Percentiles rank a stretch among this genome's conserved stretches.
Conservation (phyloP, 768 basidiomycete genomes). For the Butyriboletus loyo region DNA sequence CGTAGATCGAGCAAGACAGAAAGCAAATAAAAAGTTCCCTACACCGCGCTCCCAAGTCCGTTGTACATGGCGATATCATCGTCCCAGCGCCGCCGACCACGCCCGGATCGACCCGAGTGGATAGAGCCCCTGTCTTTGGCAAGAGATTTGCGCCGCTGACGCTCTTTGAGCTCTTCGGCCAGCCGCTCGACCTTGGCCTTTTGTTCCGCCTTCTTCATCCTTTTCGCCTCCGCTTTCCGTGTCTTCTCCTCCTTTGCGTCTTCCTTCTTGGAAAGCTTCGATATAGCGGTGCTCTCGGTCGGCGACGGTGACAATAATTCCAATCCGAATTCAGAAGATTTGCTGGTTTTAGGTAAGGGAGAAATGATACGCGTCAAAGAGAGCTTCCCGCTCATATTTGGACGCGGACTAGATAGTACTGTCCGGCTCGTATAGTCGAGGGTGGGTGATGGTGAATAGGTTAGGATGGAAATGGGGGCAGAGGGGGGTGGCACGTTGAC, state of each 20-base stretch:
- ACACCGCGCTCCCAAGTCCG: slow-evolving; percentile 26
- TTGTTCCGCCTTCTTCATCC: slow-evolving; percentile 40
- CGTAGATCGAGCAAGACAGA: slow-evolving; percentile 16
- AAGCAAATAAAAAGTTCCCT: slow-evolving; percentile 11
- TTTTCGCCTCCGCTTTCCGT: slow-evolving; percentile 43
- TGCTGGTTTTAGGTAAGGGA: slow-evolving; percentile 18
- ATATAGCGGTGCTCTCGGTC: slow-evolving; percentile 10
- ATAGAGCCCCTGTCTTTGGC: slow-evolving; percentile 32
- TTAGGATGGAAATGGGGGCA: slow-evolving; percentile 15
- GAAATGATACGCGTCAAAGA: slow-evolving; percentile 30
- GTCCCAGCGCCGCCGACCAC: slow-evolving; percentile 21
- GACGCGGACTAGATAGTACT: not conserved
- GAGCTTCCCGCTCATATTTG: slow-evolving; percentile 15
- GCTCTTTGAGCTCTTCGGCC: slow-evolving; percentile 44
- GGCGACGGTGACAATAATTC: slow-evolving; percentile 16
- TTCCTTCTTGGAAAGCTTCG: slow-evolving; percentile 18
- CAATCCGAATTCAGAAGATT: not conserved
- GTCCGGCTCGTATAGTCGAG: slow-evolving; percentile 6
- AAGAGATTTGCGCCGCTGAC: slow-evolving; percentile 30
- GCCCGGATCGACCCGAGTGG: slow-evolving; percentile 25
- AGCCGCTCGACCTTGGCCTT: slow-evolving; percentile 40
- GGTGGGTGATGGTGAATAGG: slow-evolving; percentile 16
- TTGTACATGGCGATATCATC: slow-evolving; percentile 31
- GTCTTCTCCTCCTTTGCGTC: slow-evolving; percentile 40
- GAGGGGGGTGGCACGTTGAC: slow-evolving; percentile 26